Evolutionary conservation across 2,329 filamentous ascomycete genomes (phyloP).

Genomic region (Cladosporium oxysporum): DNA sequence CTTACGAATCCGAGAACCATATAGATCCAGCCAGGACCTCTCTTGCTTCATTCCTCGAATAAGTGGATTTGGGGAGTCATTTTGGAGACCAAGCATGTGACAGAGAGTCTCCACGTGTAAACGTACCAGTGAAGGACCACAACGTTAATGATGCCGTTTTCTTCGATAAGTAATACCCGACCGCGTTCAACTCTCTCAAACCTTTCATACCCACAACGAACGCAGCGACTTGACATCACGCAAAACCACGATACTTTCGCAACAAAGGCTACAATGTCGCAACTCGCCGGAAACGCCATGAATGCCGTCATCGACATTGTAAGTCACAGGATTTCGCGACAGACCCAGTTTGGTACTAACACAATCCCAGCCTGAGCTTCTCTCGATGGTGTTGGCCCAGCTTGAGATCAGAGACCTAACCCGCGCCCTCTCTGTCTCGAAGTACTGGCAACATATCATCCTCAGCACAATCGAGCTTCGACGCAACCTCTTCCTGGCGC

Average conservation of each 20-base stretch:
- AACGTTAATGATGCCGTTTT: no score
- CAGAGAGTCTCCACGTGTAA: neutral
- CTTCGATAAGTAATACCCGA: no score
- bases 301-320: neutral
- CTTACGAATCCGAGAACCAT: neutral
- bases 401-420: neutral
- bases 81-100: neutral
- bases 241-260: neutral
- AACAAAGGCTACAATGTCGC: neutral
- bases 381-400: neutral
- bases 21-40: neutral
- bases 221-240: neutral
- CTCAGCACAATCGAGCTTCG: neutral
- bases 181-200: no score
- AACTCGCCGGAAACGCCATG: neutral
- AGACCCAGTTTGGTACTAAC: neutral
- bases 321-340: neutral
- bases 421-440: neutral
- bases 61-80: no score
- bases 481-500: neutral
- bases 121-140: no score
- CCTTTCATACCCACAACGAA: no score
- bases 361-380: neutral
- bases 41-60: neutral
- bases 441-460: neutral